Base-by-base conservation (phyloP, 2,329 filamentous ascomycete species). In the Pseudocercospora vitis region DNA sequence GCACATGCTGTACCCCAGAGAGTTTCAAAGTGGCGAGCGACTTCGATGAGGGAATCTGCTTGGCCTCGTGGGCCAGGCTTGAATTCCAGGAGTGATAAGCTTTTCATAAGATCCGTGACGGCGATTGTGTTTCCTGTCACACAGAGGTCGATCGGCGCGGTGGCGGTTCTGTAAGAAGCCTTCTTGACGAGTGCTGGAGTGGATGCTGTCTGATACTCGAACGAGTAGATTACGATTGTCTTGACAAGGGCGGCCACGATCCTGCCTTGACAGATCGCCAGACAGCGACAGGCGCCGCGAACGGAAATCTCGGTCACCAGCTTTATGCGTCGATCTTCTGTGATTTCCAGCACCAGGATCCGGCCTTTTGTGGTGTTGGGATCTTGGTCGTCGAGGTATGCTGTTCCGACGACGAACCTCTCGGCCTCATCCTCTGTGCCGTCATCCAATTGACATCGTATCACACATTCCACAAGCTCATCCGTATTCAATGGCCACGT, bases 61-160 rank as follows among this genome's bases (percentile, higher is more conserved):
- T 81, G 71, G 16, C 65, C 66, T 12, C 50, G 54, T 0, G 80
- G 82, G 2, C 83, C 80, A 2, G 79, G 78, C 0, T 78, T 76
- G 66, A 87, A 94, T 66, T 94, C 79, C 7, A 96, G 77, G 4
- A 97, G 75, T 1, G 87, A 85, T 19, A 95, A 78, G 1, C 89
- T 95, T 73, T 97, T 96, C 88, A 96, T 96, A 40, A 99, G 75
- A 67, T 99, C 94, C 0, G 87, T 88, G 7, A 97, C 85, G 0
- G 88, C 89, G 58, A 99, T 91, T 19, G 82, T 78, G 61, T 86
- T 85, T 1, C 81, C 87, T 1, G 83, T 82, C 11, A 96, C 81
- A 7, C 86, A 84, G 5, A 97, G 70, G 61, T 92, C 89, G 12
- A 95, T 83, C 0, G 94, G 91, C 26, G 89, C 88, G 0, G 91